Evolutionary conservation across 495 filamentous ascomycete species (phyloP).

Genomic region (Chaetomium fimeti): DNA sequence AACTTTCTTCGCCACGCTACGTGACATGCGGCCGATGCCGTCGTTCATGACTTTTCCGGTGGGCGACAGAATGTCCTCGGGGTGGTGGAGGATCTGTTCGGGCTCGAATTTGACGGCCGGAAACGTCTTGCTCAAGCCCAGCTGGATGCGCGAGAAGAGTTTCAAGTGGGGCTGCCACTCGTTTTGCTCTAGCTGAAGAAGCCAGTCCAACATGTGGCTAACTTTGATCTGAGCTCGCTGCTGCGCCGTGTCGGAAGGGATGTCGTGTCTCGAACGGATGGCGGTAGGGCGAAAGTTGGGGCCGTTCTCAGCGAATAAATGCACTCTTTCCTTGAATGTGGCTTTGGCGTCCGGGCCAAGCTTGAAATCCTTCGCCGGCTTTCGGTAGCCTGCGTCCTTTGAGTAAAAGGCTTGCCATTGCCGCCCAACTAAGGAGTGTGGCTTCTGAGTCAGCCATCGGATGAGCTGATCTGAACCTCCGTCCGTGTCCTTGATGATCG

Average conservation of each 20-base stretch:
- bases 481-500: constrained; percentile 24
- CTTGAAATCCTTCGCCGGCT: constrained; percentile 36
- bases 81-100: constrained; percentile 38
- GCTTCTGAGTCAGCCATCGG: constrained; percentile 39
- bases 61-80: constrained; percentile 39
- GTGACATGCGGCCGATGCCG: constrained; percentile 72
- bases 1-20: constrained; percentile 58
- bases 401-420: constrained; percentile 49
- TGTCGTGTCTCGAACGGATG: constrained; percentile 3
- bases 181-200: constrained; percentile 43
- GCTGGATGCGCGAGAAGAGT: constrained; percentile 45
- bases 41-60: constrained; percentile 69
- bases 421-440: constrained; percentile 45
- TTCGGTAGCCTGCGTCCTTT: constrained; percentile 40
- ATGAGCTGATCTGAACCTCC: constrained; percentile 39
- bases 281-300: constrained; percentile 31
- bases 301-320: constrained; percentile 49
- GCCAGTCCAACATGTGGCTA: constrained; percentile 45
- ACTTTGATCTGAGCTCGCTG: constrained; percentile 33
- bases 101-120: constrained; percentile 39
- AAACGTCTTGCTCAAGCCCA: constrained; percentile 47
- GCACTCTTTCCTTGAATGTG: constrained; percentile 42
- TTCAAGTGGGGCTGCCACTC: constrained; percentile 38
- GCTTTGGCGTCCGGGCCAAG: constrained; percentile 38
- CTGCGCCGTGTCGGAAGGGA: constrained; percentile 18